A percentile compares a stretch with the other conserved stretches of the same genome.
These are phyloP conservation scores for Tolypocladium cylindrosporum DNA, from an alignment of 2,329 filamentous ascomycete genomes.

Conservation along the genomic window DNA sequence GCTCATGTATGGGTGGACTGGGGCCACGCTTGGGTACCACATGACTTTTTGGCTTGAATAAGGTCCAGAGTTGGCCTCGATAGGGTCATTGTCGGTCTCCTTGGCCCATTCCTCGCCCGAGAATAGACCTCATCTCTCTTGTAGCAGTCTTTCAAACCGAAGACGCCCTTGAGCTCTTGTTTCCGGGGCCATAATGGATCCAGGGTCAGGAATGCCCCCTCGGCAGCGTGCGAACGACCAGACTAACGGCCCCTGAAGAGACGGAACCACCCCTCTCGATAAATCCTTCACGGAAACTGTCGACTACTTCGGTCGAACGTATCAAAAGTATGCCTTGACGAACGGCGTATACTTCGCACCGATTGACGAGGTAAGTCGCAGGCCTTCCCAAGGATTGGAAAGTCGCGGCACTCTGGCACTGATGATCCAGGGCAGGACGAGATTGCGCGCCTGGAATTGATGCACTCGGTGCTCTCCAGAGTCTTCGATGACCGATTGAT, in stretches of 20 bases:
- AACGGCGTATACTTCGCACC: slow-evolving; percentile 58
- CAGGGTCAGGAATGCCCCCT: slow-evolving; percentile 17
- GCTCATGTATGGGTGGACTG: slow-evolving; percentile 17
- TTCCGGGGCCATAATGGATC: slow-evolving; percentile 12
- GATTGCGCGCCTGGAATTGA: slow-evolving; percentile 50
- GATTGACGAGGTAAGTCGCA: slow-evolving; percentile 54
- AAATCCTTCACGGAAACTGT: slow-evolving; percentile 48
- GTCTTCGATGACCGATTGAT: slow-evolving; percentile 59
- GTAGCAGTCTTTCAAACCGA: neutral
- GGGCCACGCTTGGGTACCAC: slow-evolving; percentile 21
- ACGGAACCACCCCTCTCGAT: slow-evolving; percentile 44
- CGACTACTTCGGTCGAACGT: slow-evolving; percentile 51
- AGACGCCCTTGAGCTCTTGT: neutral
- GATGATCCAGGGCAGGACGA: slow-evolving; percentile 45
- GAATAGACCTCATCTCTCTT: neutral
- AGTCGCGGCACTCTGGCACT: neutral
- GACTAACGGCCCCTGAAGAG: slow-evolving; percentile 25
- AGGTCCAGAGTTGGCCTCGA: slow-evolving; percentile 1
- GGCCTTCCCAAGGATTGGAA: neutral
- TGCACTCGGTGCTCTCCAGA: slow-evolving; percentile 51
- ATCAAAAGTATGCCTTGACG: slow-evolving; percentile 56
- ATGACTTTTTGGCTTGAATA: slow-evolving; percentile 13
- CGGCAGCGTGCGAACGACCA: neutral
- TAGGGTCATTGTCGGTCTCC: neutral
- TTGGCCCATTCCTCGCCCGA: neutral